Percentiles rank a stretch among this genome's conserved stretches.
These are phyloP conservation scores for Penicillium sp. DNA, from an alignment of 2,329 filamentous ascomycete genomes.

Conservation along the genomic window DNA sequence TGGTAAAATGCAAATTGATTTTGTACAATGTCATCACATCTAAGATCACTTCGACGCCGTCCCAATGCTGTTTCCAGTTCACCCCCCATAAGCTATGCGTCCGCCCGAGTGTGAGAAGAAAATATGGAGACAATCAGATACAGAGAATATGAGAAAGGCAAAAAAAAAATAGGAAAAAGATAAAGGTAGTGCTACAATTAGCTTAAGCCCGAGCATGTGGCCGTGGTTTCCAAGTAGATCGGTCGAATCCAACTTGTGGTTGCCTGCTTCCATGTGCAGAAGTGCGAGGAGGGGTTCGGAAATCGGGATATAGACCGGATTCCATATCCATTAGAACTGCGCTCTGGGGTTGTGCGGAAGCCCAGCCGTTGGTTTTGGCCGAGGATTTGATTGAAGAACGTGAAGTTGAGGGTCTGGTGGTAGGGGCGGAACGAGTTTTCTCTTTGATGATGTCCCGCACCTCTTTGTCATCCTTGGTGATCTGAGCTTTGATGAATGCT, in stretches of 20 bases:
- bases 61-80: constrained; percentile 30
- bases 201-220: constrained; percentile 30
- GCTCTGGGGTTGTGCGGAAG: constrained; percentile 43
- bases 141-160: constrained; percentile 11
- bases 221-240: constrained; percentile 35
- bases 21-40: constrained; percentile 15
- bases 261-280: constrained; percentile 29
- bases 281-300: constrained; percentile 22
- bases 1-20: constrained; percentile 26
- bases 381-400: constrained; percentile 26
- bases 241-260: constrained; percentile 32
- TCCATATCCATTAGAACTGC: constrained; percentile 48
- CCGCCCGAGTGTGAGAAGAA: constrained; percentile 13
- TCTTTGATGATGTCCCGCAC: constrained; percentile 70
- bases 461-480: constrained; percentile 71
- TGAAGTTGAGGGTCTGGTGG: constrained; percentile 18
- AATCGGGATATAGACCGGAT: constrained; percentile 35
- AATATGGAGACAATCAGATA: constrained; percentile 23
- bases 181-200: constrained; percentile 1
- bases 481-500: constrained; percentile 79
- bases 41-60: constrained; percentile 26
- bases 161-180: constrained; percentile 11
- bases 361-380: constrained; percentile 27
- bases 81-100: constrained; percentile 17
- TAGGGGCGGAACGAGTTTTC: constrained; percentile 42